A percentile compares a stretch with the other conserved stretches of the same genome.
Conservation (phyloP, 208 protist genomes). For the Endotrypanum monterogeii region DNA sequence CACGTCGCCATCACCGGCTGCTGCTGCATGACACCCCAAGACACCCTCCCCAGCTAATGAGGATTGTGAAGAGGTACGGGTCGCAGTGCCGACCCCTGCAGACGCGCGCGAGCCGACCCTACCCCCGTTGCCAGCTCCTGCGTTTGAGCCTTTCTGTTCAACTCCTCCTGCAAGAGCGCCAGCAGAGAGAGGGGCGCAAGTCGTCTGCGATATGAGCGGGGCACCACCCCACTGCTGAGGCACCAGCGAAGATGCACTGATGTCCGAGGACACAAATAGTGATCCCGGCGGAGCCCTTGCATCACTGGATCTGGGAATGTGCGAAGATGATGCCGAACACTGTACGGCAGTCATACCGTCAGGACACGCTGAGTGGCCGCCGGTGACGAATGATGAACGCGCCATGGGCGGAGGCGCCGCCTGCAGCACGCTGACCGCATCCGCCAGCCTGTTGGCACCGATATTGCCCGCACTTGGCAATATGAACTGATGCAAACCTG, state of each 20-base stretch:
- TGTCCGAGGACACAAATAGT: not conserved
- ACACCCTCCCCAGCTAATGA: no score
- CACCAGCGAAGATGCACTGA: not conserved
- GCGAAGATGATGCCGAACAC: not conserved
- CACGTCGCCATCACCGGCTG: no score
- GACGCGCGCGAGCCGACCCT: not conserved
- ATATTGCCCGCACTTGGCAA: not conserved
- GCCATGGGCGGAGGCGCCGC: not conserved
- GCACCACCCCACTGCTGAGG: not conserved
- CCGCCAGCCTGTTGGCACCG: not conserved
- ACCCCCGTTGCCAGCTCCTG: not conserved
- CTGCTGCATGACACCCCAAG: not conserved
- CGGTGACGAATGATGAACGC: not conserved
- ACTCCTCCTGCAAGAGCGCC: not conserved
- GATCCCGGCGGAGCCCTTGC: not conserved
- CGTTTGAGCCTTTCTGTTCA: not conserved
- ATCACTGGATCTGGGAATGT: not conserved
- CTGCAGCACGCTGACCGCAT: not conserved
- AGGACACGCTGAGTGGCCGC: not conserved
- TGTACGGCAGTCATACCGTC: conserved; percentile 7
- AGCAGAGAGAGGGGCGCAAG: not conserved
- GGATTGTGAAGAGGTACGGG: not conserved
- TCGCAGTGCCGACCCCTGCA: not conserved
- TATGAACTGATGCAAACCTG: not conserved
- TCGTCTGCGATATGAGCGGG: not conserved